Evolutionary conservation across 2,329 filamentous ascomycete species (phyloP).

Genomic region (Nigrospora osmanthi): DNA sequence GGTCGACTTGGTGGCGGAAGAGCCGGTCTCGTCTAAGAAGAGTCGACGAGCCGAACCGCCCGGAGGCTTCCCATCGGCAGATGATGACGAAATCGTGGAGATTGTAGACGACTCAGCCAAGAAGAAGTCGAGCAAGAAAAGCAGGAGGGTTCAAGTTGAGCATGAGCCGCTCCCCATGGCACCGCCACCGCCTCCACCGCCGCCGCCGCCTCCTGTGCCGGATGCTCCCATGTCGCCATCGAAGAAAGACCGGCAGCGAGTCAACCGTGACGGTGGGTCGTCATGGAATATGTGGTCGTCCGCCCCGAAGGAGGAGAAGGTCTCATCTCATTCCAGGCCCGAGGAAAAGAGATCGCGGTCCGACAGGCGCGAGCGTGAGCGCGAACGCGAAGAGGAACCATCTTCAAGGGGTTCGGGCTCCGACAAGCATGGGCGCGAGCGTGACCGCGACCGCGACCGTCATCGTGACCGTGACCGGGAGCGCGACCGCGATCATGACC

Average conservation of each 20-base stretch:
- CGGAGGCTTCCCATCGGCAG: constrained; percentile 21
- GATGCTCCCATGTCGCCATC: constrained; percentile 42
- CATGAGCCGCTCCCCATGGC: constrained; percentile 22
- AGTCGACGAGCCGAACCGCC: constrained; percentile 11
- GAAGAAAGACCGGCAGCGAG: constrained; percentile 70
- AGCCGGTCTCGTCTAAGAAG: constrained; percentile 4
- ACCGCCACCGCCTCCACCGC: constrained; percentile 14
- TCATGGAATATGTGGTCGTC: constrained; percentile 74
- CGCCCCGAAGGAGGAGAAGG: constrained; percentile 41
- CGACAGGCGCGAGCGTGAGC: constrained; percentile 45
- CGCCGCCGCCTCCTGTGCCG: constrained; percentile 37
- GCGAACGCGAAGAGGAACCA: constrained; percentile 37
- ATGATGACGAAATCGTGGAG: constrained; percentile 36
- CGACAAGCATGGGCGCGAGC: constrained; percentile 53
- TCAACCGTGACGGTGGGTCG: constrained; percentile 60
- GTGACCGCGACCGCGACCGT: constrained; percentile 31
- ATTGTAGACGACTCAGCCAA: constrained; percentile 42
- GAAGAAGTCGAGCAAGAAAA: constrained; percentile 29
- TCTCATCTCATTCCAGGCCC: constrained; percentile 54
- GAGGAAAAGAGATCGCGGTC: constrained; percentile 48
- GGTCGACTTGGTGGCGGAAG: constrained; percentile 18
- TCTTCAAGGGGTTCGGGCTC: constrained; percentile 63
- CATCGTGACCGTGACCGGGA: constrained; percentile 32
- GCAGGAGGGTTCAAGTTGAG: constrained; percentile 28
- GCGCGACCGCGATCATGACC: constrained; percentile 18